Evolutionary conservation across 306 rosid species (phyloP), one percentile per base, ranked within the genome.

Genomic region (Citrullus mucosospermus): DNA sequence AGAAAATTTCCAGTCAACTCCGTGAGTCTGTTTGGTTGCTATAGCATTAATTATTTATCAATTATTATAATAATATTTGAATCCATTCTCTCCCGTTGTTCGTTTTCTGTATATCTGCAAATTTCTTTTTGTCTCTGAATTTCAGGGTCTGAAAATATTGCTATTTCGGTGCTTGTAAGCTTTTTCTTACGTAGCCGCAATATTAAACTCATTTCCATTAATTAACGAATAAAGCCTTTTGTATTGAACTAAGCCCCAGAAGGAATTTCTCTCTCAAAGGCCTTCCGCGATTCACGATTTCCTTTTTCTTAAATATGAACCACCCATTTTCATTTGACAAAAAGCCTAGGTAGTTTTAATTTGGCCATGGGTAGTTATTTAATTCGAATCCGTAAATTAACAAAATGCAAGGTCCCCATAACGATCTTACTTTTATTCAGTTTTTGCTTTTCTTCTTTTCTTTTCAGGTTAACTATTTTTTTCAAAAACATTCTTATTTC

Each of bases 171-270:
- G 41, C 61, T 71, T 58, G 18, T 8, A 22, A 41, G 38, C 76
- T 80, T 85, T 82, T 43, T 81, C 81, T 36, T 67, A 65, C 83
- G n/a, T 59, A 75, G 84, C 88, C 83, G 81, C 86, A 66, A 76
- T 61, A 36, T 62, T 83, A 73, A 66, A 48, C 66, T 77, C 61
- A 32, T 54, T 77, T 50, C 72, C 80, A 1, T 62, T 48, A 22
- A 59, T 22, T 16, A 30, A 46, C 54, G 58, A 15, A 68, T 17
- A 11, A 15, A 72, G 15, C 28, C 14, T 50, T 72, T 70, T 28
- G 25, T 50, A 15, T 48, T 65, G 46, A 39, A 34, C 73, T 12
- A 28, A 55, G 39, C 36, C 30, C 71, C 69, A 41, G 10, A 12
- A 58, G 51, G 56, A 59, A 25, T 58, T 54, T 44, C 50, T 25